Evolutionary conservation across 495 filamentous ascomycete genomes (phyloP), one percentile per base, ranked within the genome.

Genomic region (Hypoxylon trugodes): DNA sequence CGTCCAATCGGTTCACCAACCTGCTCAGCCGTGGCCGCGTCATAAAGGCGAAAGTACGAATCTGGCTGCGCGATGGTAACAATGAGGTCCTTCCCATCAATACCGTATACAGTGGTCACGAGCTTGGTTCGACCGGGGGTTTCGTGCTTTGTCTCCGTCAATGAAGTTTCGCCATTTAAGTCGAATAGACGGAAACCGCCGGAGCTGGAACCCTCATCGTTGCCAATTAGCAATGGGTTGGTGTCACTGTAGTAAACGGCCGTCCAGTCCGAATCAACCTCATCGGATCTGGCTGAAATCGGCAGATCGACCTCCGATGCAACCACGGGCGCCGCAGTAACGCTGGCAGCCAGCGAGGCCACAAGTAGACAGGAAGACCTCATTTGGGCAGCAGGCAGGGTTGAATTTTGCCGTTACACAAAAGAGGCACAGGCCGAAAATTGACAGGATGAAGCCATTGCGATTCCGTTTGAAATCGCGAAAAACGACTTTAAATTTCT

Each of bases 101-200:
- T 32, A 9, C 10, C 58, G 28, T 74, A 66, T 0, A 68, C 59
- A 6, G 71, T 54, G 32, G 67, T 61, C 12, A 73, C 66, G 10
- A 73, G 59, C 52, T 73, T 76, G 9, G 73, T 70, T 32, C 73
- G 63, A 9, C 73, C 69, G 15, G 72, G 69, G 25, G 55, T 65
- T 58, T 69, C 46, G 40, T 66, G 67, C 7, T 45, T 59, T 5
- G 59, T 60, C 45, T 74, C 70, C 9, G 51, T 30, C 37, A 71
- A 46, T 12, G 53, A 33, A 28, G 48, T 43, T 24, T 51, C 38
- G 35, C 58, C 28, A 12, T 58, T 26, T 38, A 76, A 26, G 25
- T 35, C 42, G 37, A 70, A 74, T 5, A 60, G 49, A 12, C 43
- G 68, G 7, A 74, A 67, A 1, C 70, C 73, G n/a, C 70, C 70